A percentile compares a stretch with the other conserved stretches of the same genome.
Evolutionary conservation across 306 rosid genomes (phyloP).

Genomic region (Cercis canadensis): DNA sequence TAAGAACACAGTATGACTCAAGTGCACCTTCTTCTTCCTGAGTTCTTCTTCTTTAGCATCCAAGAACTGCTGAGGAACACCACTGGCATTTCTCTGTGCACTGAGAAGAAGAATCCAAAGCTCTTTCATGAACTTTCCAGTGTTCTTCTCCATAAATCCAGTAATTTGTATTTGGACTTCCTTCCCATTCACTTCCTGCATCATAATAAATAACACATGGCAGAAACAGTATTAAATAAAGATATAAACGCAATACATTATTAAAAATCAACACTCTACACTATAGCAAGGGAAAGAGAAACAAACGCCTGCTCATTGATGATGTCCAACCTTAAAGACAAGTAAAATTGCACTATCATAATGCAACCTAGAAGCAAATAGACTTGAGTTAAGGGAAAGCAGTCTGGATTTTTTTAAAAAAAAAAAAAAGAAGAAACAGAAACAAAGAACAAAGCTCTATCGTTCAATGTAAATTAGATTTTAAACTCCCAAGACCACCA

Average conservation of each 20-base stretch:
- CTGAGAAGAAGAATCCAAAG: conserved; percentile 92
- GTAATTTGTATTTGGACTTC: conserved; percentile 91
- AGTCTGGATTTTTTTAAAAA: not conserved
- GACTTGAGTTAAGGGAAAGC: not conserved
- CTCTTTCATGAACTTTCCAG: conserved; percentile 96
- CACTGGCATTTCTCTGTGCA: conserved; percentile 89
- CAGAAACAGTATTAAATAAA: not conserved
- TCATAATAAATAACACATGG: conserved; percentile 25
- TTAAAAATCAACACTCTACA: conserved; percentile 19
- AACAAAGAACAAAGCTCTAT: not conserved
- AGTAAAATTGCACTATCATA: conserved; percentile 4
- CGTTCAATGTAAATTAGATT: conserved; percentile 3
- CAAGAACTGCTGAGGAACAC: conserved; percentile 97
- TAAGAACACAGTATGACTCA: conserved; percentile 21
- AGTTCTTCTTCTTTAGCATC: conserved; percentile 96
- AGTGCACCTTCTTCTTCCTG: conserved; percentile 73
- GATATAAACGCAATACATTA: not conserved
- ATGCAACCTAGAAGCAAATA: not conserved
- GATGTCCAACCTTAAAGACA: conserved; percentile 13
- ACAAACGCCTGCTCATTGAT: conserved; percentile 14
- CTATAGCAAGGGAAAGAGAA: not conserved
- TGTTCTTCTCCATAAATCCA: conserved; percentile 97
- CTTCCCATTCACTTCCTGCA: conserved; percentile 87
- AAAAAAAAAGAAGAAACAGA: too few species aligned
- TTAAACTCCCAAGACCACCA: conserved; percentile 10